phyloP scores from a whole-genome alignment of 176 grass and related monocot genomes.

The Panicum miliaceum region DNA sequence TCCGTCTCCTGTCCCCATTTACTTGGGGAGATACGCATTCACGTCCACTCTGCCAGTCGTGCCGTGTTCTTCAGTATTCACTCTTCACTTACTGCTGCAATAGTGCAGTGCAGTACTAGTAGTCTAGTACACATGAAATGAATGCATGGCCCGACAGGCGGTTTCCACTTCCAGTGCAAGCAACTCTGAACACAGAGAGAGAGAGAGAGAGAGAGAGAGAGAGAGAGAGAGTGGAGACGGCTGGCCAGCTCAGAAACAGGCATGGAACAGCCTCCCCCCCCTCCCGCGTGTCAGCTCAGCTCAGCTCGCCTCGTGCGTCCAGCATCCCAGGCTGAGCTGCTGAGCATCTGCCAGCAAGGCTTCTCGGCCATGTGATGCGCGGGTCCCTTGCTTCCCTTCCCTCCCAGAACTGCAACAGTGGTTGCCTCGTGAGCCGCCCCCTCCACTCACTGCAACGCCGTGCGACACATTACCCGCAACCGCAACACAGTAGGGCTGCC shows the following conservation, averaged over 20 bases:
- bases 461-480: too few species aligned
- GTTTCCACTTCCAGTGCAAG: background rate
- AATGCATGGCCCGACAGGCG: background rate
- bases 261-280: background rate
- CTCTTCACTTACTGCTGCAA: too few species aligned
- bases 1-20: background rate
- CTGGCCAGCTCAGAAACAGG: conserved; percentile 14
- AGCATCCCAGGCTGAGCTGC: background rate
- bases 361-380: background rate
- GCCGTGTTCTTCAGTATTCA: too few species aligned
- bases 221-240: background rate
- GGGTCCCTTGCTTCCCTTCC: background rate
- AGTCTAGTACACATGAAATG: too few species aligned
- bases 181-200: too few species aligned
- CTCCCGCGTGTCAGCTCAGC: background rate
- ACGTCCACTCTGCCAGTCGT: background rate
- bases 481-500: too few species aligned
- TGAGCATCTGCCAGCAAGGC: background rate
- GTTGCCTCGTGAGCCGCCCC: too few species aligned
- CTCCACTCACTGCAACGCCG: too few species aligned
- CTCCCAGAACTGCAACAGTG: too few species aligned
- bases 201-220: too few species aligned
- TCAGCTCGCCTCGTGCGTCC: background rate
- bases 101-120: too few species aligned
- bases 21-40: background rate